Base-by-base conservation (phyloP, 2,329 filamentous ascomycete genomes). In the Phialophora verrucosa region DNA sequence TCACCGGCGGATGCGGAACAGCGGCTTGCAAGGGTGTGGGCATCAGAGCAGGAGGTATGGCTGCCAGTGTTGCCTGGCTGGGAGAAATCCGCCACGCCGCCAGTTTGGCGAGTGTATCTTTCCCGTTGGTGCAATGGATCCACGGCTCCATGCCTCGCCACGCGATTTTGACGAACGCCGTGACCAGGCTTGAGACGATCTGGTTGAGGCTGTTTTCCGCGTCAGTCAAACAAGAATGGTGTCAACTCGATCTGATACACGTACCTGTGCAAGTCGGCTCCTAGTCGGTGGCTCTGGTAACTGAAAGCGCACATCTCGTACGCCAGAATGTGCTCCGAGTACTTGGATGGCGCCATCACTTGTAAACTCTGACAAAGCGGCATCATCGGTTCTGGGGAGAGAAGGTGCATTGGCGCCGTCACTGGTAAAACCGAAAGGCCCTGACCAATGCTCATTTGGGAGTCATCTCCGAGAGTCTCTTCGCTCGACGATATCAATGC, bases 1-100 rank as follows among this genome's bases (percentile, higher is more conserved):
- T 69, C 8, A 69, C 60, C 35, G 58, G 55, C 2, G 66, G 66
- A 58, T 69, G 64, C 6, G 63, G 66, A 20, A 69, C 66, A 17
- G 66, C 55, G 5, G 51, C 42, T 32, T 68, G 66, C 25, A 68
- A 47, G 10, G 20, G 57, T 3, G 66, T 68, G 1, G 66, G 66
- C 25, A 47, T 53, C 8, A 67, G 35, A 25, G 32, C 62, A 23
- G 63, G 23, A 17, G 66, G 66, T 6, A 68, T 51, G 2, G 63
- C 63, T 1, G 54, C 47, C 0, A 62, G 56, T 27, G 63, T 65
- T 11, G 63, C 53, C 4, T 54, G 51, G 31, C 59, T 56, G 4
- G 63, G 63, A 8, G 59, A 51, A 11, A 68, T 42, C 2, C 66
- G 63, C 66, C 66, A 69, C 6, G 57, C 64, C 7, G 64, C 62